Base-by-base conservation (phyloP, 2,329 filamentous ascomycete species). In the Colletotrichum graminicola region DNA sequence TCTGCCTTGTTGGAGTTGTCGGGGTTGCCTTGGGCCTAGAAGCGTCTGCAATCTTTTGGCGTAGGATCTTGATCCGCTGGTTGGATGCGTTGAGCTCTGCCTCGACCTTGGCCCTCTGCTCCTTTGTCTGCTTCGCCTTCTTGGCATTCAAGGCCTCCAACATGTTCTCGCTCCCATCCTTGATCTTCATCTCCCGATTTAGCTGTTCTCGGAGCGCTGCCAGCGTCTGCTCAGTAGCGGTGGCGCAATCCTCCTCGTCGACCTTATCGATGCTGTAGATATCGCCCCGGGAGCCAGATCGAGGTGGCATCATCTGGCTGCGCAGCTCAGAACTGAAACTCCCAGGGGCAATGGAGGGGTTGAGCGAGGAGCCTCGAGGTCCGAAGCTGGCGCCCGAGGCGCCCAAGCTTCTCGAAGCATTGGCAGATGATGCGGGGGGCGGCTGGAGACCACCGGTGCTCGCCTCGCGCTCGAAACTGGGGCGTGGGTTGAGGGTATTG, bases 151-250 rank as follows among this genome's bases (percentile, higher is more conserved):
- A 84, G 16, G 96, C 96, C 84, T 99, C 96, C 49, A 99, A 86
- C 89, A 99, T 91, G 80, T 99, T 99, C 85, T 99, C 96, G 69
- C 95, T 98, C 26, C 96, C 96, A 77, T 95, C 93, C 82, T 97
- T 98, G 79, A 99, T 98, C 86, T 98, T 98, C 84, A 95, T 91
- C 83, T 99, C 97, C 77, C 97, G 95, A 75, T 94, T 95, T 74
- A 99, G 92, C 78, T 92, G 90, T 76, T 98, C 95, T 77, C 92
- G 91, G 73, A 98, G 87, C 62, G 89, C 86, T 29, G 91, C 88
- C 76, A 97, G 90, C 51, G 90, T 88, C 81, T 94, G 91, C 79
- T 97, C 94, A 18, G 90, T 87, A 12, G 86, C 87, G 21, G 79
- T 73, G 76, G 84, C 75, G 77, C 81, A 81, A 71, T 90, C 88